Conservation (phyloP, 495 filamentous ascomycete genomes). For the Aspergillus coremiiformis region DNA sequence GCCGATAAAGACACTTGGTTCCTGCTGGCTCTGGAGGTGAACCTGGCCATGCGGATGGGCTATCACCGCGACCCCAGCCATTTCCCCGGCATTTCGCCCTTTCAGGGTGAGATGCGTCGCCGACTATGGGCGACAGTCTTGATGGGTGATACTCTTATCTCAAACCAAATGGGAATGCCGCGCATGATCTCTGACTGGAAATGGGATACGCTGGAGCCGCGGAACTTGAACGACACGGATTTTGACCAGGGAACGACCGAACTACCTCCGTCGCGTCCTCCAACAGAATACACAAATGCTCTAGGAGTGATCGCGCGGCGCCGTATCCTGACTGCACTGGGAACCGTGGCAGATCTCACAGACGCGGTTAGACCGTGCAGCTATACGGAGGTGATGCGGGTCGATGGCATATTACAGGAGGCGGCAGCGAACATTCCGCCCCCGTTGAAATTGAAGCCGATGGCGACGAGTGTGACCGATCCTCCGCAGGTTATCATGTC, state of each 20-base stretch:
- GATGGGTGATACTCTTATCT: slow-evolving; percentile 22
- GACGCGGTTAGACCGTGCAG: slow-evolving; percentile 16
- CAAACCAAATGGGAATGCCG: slow-evolving; percentile 26
- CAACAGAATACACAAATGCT: slow-evolving; percentile 23
- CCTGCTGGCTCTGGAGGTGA: slow-evolving; percentile 18
- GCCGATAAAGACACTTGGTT: slow-evolving; percentile 16
- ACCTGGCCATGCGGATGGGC: slow-evolving; percentile 26
- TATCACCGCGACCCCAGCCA: slow-evolving; percentile 25
- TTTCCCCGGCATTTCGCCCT: slow-evolving; percentile 19
- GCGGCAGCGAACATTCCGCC: slow-evolving; percentile 22
- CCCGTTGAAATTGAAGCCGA: slow-evolving; percentile 21
- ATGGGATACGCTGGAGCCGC: slow-evolving; percentile 26
- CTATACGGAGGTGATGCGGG: slow-evolving; percentile 30
- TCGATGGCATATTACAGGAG: slow-evolving; percentile 29
- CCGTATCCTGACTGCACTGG: slow-evolving; percentile 27
- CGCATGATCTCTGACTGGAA: slow-evolving; percentile 21
- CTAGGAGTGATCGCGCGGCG: slow-evolving; percentile 27
- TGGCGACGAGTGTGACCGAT: slow-evolving; percentile 31
- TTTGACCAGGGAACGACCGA: slow-evolving; percentile 20
- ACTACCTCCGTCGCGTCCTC: slow-evolving; percentile 25
- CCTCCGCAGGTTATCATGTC: slow-evolving; percentile 30
- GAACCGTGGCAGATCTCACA: slow-evolving; percentile 24
- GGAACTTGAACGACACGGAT: slow-evolving; percentile 28
- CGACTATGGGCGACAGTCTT: slow-evolving; percentile 21
- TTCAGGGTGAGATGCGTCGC: slow-evolving; percentile 27